A percentile compares a stretch with the other conserved stretches of the same genome.
Evolutionary conservation across 352 stramenopile species (phyloP).

Genomic region (Thalassiosira mediterranea): DNA sequence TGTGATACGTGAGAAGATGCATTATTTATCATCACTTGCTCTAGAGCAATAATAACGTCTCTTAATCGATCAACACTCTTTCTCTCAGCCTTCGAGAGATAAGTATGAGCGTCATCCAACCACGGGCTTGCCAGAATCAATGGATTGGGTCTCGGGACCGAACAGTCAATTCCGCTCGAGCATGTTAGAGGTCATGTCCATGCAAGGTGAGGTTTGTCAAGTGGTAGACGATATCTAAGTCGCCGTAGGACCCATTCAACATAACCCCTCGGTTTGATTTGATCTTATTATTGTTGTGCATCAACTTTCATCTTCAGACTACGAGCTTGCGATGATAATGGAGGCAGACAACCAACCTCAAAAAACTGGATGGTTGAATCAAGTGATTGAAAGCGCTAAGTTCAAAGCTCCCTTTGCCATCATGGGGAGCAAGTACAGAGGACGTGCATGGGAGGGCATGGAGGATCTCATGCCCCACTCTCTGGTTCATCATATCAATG

Average conservation of each 20-base stretch:
- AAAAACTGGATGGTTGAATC: constrained; percentile 6
- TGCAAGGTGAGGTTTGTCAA: not conserved
- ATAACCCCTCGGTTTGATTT: too few species aligned
- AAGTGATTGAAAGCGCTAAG: constrained; percentile 6
- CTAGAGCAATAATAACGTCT: too few species aligned
- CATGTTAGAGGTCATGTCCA: not conserved
- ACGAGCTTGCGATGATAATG: constrained; percentile 15
- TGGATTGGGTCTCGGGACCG: constrained; percentile 1
- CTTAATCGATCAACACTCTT: too few species aligned
- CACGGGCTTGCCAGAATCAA: not conserved
- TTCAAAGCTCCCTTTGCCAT: constrained; percentile 8
- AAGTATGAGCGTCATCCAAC: too few species aligned
- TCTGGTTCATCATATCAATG: constrained; percentile 33
- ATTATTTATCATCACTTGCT: too few species aligned
- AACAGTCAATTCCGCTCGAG: not conserved
- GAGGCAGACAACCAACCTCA: constrained; percentile 3
- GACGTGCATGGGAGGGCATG: constrained; percentile 24
- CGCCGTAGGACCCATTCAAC: too few species aligned
- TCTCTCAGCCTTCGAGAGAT: not conserved
- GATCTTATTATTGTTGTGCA: too few species aligned
- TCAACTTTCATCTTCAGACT: too few species aligned
- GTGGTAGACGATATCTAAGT: not conserved
- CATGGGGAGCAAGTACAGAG: constrained; percentile 25
- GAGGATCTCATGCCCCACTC: constrained; percentile 1
- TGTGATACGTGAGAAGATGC: too few species aligned